A percentile compares a stretch with the other conserved stretches of the same genome.
Evolutionary conservation across 1,284 basidiomycete species (phyloP).

Genomic region (Trametes versicolor): DNA sequence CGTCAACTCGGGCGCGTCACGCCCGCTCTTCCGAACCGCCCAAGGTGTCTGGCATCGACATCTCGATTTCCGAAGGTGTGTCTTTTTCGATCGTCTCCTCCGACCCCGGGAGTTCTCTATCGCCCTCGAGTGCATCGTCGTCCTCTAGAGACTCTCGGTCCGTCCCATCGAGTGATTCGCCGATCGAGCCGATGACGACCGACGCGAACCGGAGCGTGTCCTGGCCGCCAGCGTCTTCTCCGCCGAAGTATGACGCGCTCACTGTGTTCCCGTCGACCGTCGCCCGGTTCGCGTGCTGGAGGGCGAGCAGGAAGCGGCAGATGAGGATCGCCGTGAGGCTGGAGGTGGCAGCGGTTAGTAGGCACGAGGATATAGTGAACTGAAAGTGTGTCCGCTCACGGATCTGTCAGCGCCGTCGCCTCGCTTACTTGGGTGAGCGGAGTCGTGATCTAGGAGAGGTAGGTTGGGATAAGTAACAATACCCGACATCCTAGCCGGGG

Average conservation of each 20-base stretch:
- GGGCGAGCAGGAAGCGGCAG: conserved; percentile 5
- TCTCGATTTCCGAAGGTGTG: no score
- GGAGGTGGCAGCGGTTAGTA: no score
- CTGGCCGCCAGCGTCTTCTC: neutral
- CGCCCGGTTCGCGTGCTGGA: neutral
- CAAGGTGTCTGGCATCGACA: no score
- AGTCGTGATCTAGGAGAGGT: neutral
- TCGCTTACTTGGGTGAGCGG: neutral
- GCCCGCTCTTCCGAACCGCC: no score
- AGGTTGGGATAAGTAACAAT: neutral
- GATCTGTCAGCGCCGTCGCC: neutral
- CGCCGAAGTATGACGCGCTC: no score
- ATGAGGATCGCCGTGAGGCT: conserved; percentile 9
- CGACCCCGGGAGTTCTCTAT: no score
- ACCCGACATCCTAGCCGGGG: neutral
- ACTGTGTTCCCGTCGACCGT: neutral
- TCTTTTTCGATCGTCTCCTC: no score
- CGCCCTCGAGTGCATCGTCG: no score
- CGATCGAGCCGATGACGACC: neutral
- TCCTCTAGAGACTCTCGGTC: no score
- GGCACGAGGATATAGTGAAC: no score
- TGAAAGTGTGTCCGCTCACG: no score
- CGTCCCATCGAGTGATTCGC: neutral
- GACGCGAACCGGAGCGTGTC: conserved; percentile 8
- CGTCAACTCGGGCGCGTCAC: no score